A percentile compares a stretch with the other conserved stretches of the same genome.
phyloP scores from a whole-genome alignment of 169 alveolate genomes.

The Babesia caballi region DNA sequence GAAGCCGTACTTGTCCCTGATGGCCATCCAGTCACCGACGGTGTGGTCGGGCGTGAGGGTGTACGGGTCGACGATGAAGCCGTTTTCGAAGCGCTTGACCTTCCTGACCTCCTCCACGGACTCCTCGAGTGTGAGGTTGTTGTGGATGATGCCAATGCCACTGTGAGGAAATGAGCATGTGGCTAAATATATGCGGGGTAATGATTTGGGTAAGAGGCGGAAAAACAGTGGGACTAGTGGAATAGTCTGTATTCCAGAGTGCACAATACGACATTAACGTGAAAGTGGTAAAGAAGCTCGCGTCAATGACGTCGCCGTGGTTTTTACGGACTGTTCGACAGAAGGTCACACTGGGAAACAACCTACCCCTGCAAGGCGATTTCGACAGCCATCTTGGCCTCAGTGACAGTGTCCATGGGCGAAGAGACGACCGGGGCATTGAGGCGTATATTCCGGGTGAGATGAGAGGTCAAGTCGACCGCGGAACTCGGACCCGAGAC shows the following conservation, averaged over 20 bases:
- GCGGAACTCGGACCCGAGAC: conserved; percentile 76
- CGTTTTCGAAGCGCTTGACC: conserved; percentile 88
- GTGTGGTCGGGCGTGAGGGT: conserved; percentile 83
- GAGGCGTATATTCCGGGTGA: conserved; percentile 77
- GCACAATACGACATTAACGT: background rate
- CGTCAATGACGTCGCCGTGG: no score
- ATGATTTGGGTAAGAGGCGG: no score
- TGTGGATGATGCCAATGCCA: conserved; percentile 87
- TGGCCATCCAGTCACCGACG: conserved; percentile 76
- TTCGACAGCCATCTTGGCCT: conserved; percentile 89
- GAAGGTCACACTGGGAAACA: no score
- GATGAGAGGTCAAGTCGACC: conserved; percentile 73
- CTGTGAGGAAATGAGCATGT: no score
- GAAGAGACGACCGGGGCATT: conserved; percentile 87
- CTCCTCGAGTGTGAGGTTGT: conserved; percentile 81
- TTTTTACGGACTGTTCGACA: no score
- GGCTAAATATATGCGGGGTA: no score
- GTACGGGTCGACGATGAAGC: conserved; percentile 85
- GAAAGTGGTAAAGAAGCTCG: no score
- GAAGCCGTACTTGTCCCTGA: conserved; percentile 69
- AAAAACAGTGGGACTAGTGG: no score
- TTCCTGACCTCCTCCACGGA: conserved; percentile 82
- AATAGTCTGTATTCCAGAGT: background rate
- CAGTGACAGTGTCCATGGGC: conserved; percentile 95
- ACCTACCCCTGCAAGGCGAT: conserved; percentile 85